Base-by-base conservation (phyloP, 1,139 yeast genomes). In the Lodderomyces parapsilosis region DNA sequence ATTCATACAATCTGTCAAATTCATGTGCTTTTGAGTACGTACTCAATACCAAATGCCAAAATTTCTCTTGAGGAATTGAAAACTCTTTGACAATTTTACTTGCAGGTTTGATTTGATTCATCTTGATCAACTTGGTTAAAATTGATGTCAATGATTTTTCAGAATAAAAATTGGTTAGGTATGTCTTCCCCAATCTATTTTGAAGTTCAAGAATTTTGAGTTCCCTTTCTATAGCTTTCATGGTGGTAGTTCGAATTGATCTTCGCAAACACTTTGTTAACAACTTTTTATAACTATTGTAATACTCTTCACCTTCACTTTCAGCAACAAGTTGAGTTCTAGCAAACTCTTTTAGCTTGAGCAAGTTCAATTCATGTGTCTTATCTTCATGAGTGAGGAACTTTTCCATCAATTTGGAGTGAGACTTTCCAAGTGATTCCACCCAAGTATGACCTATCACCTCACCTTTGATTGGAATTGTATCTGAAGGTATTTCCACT, bases 81-180 rank as follows among this genome's bases (percentile, higher is more conserved):
- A 87, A 82, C 17, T 81, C 85, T 47, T 78, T 79, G 6, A 76
- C 70, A 2, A 88, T 56, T 46, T 76, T 77, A 1, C 63, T 57
- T 0, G 91, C 89, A 35, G 76, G 71, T 38, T 78, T 74, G 13
- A 77, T 59, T 56, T 87, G 96, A 38, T 80, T 72, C 59, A 83
- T 68, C 31, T 66, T 59, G 4, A 89, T 65, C 15, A 91, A 61
- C 42, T 71, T 68, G 2, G 61, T 59, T 7, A 91, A 53, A 0
- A 95, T 80, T 14, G 76, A 79, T 9, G 76, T 62, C 1, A 86
- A 58, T 0, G 95, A 77, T 33, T 72, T 61, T 15, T 57, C 60
- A 2, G 69, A 71, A n/a, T 63, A 67, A 53, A 85, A 83, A n/a
- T 76, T 71, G 30, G 70, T 65, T 43, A 74, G 77, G 47, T 76